A percentile compares a stretch with the other conserved stretches of the same genome.
Conservation (phyloP, 495 filamentous ascomycete genomes). For the Daldinia bambusicola region DNA sequence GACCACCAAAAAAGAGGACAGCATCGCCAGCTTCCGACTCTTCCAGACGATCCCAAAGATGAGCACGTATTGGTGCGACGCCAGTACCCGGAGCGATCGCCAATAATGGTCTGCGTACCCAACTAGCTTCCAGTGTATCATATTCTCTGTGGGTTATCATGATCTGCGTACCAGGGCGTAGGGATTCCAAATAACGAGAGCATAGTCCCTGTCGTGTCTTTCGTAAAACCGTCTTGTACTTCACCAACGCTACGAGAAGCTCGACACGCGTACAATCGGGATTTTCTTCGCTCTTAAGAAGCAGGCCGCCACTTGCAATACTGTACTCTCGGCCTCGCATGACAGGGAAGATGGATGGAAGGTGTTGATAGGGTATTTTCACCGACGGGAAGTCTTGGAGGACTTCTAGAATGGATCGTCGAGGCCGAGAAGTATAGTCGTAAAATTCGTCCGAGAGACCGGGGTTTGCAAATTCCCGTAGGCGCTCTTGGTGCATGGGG, state of each 20-base stretch:
- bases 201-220: constrained; percentile 88
- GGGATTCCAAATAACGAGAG: constrained; percentile 80
- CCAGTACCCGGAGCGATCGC: constrained; percentile 92
- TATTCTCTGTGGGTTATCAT: constrained; percentile 61
- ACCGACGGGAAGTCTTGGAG: constrained; percentile 89
- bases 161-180: constrained; percentile 67
- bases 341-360: constrained; percentile 74
- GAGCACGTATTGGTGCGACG: constrained; percentile 83
- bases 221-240: constrained; percentile 89
- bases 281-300: constrained; percentile 6
- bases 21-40: constrained; percentile 44
- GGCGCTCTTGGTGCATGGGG: constrained; percentile 77
- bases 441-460: constrained; percentile 87
- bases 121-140: constrained; percentile 13
- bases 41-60: constrained; percentile 73
- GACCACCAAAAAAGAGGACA: constrained; percentile 81
- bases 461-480: constrained; percentile 81
- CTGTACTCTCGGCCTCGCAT: constrained; percentile 87
- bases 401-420: constrained; percentile 90
- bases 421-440: constrained; percentile 93
- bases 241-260: constrained; percentile 88
- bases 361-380: constrained; percentile 78
- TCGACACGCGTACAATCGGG: constrained; percentile 64
- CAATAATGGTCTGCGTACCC: constrained; percentile 65
- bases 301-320: constrained; percentile 76